These are phyloP conservation scores for Russula ochroleuca DNA, from an alignment of 768 basidiomycete species.

Conservation along the genomic window DNA sequence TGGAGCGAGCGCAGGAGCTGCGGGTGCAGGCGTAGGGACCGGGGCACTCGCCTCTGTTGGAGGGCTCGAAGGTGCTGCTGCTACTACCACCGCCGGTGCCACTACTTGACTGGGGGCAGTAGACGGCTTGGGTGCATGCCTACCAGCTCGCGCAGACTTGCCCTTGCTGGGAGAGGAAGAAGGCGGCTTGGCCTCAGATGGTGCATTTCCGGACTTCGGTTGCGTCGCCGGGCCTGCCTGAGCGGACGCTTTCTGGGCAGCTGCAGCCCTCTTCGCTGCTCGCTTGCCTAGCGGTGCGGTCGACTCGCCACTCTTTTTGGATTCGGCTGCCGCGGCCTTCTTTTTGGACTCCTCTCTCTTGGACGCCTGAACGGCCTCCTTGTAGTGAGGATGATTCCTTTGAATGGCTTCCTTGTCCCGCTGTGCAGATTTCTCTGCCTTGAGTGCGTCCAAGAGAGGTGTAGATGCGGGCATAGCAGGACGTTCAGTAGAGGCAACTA, in stretches of 20 bases:
- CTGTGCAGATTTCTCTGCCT: slow-evolving; percentile 66
- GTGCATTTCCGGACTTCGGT: slow-evolving; percentile 5
- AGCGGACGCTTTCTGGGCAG: slow-evolving; percentile 14
- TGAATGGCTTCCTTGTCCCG: slow-evolving; percentile 71
- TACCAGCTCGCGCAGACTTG: slow-evolving; percentile 19
- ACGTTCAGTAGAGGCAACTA: slow-evolving; percentile 64
- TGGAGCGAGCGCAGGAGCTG: slow-evolving; percentile 24
- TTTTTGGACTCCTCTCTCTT: slow-evolving; percentile 42
- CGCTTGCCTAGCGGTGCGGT: slow-evolving; percentile 36
- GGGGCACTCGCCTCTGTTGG: slow-evolving; percentile 2
- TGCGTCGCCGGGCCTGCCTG: slow-evolving; percentile 13
- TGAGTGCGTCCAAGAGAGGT: slow-evolving; percentile 89
- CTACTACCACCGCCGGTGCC: not conserved
- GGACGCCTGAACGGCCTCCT: slow-evolving; percentile 41
- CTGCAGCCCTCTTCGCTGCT: slow-evolving; percentile 35
- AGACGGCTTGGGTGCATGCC: slow-evolving; percentile 9
- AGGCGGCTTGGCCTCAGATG: slow-evolving; percentile 2
- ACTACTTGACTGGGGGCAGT: not conserved
- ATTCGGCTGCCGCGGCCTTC: slow-evolving; percentile 31
- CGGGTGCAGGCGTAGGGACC: slow-evolving; percentile 10
- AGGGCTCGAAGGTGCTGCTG: slow-evolving; percentile 4
- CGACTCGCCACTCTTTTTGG: slow-evolving; percentile 28
- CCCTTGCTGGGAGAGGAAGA: slow-evolving; percentile 11
- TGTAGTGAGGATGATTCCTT: slow-evolving; percentile 70
- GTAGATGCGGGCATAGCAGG: slow-evolving; percentile 71